Evolutionary conservation across 108 stramenopile species (phyloP), one percentile per base, ranked within the genome.

Genomic region (Aureococcus anophagefferens): DNA sequence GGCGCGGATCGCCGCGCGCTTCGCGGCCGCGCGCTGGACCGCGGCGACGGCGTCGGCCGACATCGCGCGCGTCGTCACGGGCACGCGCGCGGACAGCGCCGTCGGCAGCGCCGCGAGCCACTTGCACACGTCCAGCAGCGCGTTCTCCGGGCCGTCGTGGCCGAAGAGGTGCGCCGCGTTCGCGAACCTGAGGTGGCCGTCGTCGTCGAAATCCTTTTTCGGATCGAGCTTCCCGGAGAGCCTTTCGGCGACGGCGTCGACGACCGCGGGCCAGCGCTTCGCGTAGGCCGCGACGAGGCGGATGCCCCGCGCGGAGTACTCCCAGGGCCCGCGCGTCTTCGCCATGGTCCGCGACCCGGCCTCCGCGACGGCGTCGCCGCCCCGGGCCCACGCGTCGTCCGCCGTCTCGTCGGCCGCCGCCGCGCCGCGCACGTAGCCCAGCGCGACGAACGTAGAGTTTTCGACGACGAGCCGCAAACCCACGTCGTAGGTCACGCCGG

Each of bases 281-380:
- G 83, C 79, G 77, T 98, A 99, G 21, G 86, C 89, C 29, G 90
- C 86, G 46, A 99, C 83, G 46, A 97, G 89, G 28, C 86, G 81
- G 30, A 97, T 83, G 29, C 96, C 95, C 71, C 84, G 89, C 46
- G 91, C 87, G 14, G 94, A 86, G 81, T 89, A 99, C 77, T 97
- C 96, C 96, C 96, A 99, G 30, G 77, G 65, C 31, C 62, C 32
- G 40, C 51, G 21, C 40, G 40, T 44, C 9, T 5, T 44, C 13
- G 13, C 5, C 30, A 37, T 30, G n/a, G n/a, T n/a, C n/a, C n/a
- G n/a, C n/a, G n/a, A n/a, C n/a, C 68, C 32, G 31, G 32, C 31
- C n/a, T 46, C 35, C 16, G 34, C 34, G 65, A 7, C 65, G 4
- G 15, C 45, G 28, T 35, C 32, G 35, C 4, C 33, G 40, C n/a